Evolutionary conservation across 2,329 filamentous ascomycete genomes (phyloP), one percentile per base, ranked within the genome.

Genomic region (Botrytis sinoallii): DNA sequence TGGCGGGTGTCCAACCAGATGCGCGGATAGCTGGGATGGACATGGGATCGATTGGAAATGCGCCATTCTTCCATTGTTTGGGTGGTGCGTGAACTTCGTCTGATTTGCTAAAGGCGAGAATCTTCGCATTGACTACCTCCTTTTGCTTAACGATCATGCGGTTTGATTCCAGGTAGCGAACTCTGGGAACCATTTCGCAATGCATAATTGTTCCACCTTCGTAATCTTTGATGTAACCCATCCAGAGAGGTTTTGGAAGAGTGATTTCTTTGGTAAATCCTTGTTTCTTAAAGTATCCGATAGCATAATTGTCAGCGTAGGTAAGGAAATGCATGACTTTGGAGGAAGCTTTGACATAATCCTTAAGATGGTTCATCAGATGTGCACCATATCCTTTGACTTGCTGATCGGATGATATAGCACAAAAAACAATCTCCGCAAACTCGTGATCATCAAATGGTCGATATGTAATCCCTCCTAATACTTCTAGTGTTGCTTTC

Each of bases 141-240:
- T 98, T 98, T 82, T 99, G 96, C 85, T 99, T 98, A 66, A 97
- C 88, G 2, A 99, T 87, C 94, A 99, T 97, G 76, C 95, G 92
- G 4, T 94, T 93, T 80, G 91, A 90, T 82, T 99, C 95, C 9
- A 99, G 90, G 83, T 99, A 99, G 68, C 96, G 92, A 72, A 98
- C 94, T 76, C 92, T 93, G 12, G 95, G 95, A 32, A 99, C 88
- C 96, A 99, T 98, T 70, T 92, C 94, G 81, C 96, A 99, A 84
- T 99, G 96, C 96, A 99, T 99, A 75, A 99, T 97, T 0, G 96
- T 99, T 74, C 96, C 96, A 74, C 96, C 96, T 83, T 99, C 96
- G 82, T 99, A 99, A 82, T 99, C 96, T 82, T 99, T 99, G 85
- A 99, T 99, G 80, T 98, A 99, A 4, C 96, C 96, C 96, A 98